Percentiles rank a stretch among this genome's conserved stretches.
Conservation (phyloP, 805 yeast species). For the Wickerhamiella parazyma region DNA sequence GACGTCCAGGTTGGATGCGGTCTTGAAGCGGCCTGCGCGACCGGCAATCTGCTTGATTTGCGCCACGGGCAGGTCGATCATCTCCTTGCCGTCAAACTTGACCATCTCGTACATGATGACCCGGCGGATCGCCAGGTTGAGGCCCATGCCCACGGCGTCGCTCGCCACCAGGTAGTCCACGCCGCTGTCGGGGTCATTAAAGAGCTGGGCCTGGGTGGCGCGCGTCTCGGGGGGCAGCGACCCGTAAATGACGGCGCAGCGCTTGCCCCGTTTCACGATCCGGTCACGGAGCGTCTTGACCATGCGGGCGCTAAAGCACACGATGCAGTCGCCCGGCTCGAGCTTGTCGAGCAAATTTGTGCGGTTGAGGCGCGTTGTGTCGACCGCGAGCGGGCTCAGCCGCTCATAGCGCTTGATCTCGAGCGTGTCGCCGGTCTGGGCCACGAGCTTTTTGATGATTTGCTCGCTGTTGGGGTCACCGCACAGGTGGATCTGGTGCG, state of each 20-base stretch:
- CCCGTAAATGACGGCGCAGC: constrained; percentile 87
- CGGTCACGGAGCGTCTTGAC: constrained; percentile 55
- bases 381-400: constrained; percentile 55
- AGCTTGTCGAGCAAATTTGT: constrained; percentile 30
- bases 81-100: constrained; percentile 57
- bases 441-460: constrained; percentile 42
- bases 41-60: constrained; percentile 89
- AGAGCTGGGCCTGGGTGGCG: constrained; percentile 63
- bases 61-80: constrained; percentile 39
- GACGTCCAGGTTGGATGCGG: constrained; percentile 33
- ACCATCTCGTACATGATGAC: constrained; percentile 54
- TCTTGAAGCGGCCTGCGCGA: constrained; percentile 74
- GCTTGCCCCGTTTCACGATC: constrained; percentile 50
- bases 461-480: constrained; percentile 85
- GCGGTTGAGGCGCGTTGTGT: constrained; percentile 24
- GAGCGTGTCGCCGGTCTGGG: constrained; percentile 67
- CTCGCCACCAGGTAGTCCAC: constrained; percentile 83
- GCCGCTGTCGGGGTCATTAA: constrained; percentile 52
- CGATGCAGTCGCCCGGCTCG: constrained; percentile 72
- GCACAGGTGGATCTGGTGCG: constrained; percentile 79
- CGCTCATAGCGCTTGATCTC: constrained; percentile 60
- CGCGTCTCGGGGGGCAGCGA: constrained; percentile 93
- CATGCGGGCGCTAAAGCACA: constrained; percentile 65
- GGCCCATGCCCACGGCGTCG: constrained; percentile 97
- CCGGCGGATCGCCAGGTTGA: constrained; percentile 71